A percentile compares a stretch with the other conserved stretches of the same genome.
Evolutionary conservation across 768 basidiomycete species (phyloP).

Genomic region (Podaxis sp.): DNA sequence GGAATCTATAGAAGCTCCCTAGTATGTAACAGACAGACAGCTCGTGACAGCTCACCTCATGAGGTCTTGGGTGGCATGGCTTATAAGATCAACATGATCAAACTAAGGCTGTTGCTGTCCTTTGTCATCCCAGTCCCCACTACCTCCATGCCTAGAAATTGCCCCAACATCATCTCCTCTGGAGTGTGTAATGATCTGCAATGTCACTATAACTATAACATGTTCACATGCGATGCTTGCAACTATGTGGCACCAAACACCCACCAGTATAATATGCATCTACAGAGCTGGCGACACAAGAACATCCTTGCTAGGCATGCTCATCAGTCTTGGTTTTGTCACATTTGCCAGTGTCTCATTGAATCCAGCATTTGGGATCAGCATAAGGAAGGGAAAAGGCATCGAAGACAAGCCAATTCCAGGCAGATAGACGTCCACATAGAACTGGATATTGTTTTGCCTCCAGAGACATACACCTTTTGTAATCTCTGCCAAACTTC

Average conservation of each 20-base stretch:
- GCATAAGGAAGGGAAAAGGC: constrained; percentile 10
- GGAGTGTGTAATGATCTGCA: constrained; percentile 33
- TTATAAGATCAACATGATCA: background rate
- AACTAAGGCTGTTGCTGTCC: background rate
- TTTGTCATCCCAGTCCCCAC: background rate
- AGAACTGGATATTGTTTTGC: constrained; percentile 22
- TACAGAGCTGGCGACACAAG: constrained; percentile 15
- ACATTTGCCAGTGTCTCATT: constrained; percentile 10
- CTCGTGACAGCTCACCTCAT: background rate
- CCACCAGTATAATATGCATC: constrained; percentile 28
- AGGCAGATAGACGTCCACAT: constrained; percentile 1
- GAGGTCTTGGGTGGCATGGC: background rate
- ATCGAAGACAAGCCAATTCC: constrained; percentile 1
- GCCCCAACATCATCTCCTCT: constrained; percentile 31
- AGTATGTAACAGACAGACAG: background rate
- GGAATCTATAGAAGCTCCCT: background rate
- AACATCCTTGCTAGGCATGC: constrained; percentile 15
- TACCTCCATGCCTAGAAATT: background rate
- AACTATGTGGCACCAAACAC: constrained; percentile 29
- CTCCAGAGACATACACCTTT: constrained; percentile 21
- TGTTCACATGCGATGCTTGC: constrained; percentile 42
- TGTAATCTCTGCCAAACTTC: constrained; percentile 30
- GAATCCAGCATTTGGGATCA: background rate
- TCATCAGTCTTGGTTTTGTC: constrained; percentile 29
- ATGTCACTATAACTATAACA: constrained; percentile 36